Evolutionary conservation across 768 basidiomycete species (phyloP).

Genomic region (Clavulina sp.): DNA sequence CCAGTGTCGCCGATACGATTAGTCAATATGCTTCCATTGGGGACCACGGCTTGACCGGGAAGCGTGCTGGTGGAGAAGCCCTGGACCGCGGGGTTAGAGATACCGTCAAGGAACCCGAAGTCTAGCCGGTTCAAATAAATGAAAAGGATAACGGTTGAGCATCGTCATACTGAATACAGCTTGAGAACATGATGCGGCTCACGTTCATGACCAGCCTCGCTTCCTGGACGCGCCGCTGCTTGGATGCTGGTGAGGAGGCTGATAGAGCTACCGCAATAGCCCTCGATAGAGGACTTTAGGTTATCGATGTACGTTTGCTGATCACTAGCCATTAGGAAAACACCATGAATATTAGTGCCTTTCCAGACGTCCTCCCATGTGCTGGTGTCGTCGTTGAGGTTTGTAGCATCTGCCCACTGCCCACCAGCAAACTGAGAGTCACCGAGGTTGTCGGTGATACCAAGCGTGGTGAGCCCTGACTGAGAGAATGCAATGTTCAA

Average conservation of each 20-base stretch:
- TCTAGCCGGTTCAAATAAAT: neutral
- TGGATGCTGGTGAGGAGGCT: neutral
- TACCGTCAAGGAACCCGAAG: conserved; percentile 7
- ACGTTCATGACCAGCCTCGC: conserved; percentile 6
- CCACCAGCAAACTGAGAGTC: conserved; percentile 12
- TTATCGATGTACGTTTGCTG: neutral
- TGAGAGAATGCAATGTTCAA: conserved; percentile 9
- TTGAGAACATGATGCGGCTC: neutral
- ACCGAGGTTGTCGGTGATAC: conserved; percentile 12
- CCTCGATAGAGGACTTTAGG: neutral
- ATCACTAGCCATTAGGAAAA: neutral
- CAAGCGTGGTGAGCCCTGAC: conserved; percentile 11
- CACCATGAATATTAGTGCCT: conserved; percentile 6
- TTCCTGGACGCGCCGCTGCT: neutral
- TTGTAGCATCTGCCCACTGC: conserved; percentile 12
- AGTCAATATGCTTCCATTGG: neutral
- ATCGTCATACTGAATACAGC: neutral
- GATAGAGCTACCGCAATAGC: conserved; percentile 1
- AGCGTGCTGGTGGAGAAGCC: neutral
- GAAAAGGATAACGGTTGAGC: no score
- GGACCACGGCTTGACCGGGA: neutral
- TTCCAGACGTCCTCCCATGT: conserved; percentile 1
- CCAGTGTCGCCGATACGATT: neutral
- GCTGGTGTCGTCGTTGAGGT: conserved; percentile 12
- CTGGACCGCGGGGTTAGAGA: conserved; percentile 3